These are phyloP conservation scores for Effrenium voratum DNA, from an alignment of 73 alveolate genomes.

Conservation along the genomic window DNA sequence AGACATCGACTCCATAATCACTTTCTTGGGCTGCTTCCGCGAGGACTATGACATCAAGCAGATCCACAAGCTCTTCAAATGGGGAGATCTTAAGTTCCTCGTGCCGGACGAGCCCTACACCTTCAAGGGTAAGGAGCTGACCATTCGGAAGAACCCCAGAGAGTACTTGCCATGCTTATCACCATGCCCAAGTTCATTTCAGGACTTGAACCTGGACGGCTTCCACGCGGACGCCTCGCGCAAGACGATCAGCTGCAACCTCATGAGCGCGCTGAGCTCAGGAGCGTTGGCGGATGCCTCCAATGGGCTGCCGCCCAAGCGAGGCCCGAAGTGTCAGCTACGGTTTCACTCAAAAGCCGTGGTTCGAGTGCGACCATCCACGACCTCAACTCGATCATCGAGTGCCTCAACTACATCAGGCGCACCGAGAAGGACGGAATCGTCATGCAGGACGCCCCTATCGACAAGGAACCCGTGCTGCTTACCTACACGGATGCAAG, in stretches of 20 bases:
- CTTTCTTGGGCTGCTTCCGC: neutral
- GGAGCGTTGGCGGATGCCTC: neutral
- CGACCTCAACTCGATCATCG: neutral
- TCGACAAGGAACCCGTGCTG: neutral
- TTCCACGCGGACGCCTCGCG: neutral
- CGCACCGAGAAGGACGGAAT: neutral
- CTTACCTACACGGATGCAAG: conserved; percentile 30
- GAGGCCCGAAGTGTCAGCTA: neutral
- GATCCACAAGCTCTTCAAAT: neutral
- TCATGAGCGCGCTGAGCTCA: neutral
- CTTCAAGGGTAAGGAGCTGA: conserved; percentile 2
- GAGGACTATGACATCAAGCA: neutral
- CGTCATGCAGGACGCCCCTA: conserved; percentile 6
- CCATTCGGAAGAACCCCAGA: neutral
- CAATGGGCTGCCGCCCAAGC: neutral
- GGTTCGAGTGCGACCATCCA: neutral
- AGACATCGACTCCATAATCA: neutral
- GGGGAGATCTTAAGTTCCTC: neutral
- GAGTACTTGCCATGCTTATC: neutral
- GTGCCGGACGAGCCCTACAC: neutral
- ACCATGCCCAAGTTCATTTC: neutral
- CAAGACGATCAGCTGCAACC: neutral
- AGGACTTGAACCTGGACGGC: neutral
- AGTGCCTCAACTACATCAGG: neutral
- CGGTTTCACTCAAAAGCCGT: neutral